Evolutionary conservation across 192 early-diverging fungal genomes (phyloP), one percentile per base, ranked within the genome.

Genomic region (Mycoemilia scoparia): DNA sequence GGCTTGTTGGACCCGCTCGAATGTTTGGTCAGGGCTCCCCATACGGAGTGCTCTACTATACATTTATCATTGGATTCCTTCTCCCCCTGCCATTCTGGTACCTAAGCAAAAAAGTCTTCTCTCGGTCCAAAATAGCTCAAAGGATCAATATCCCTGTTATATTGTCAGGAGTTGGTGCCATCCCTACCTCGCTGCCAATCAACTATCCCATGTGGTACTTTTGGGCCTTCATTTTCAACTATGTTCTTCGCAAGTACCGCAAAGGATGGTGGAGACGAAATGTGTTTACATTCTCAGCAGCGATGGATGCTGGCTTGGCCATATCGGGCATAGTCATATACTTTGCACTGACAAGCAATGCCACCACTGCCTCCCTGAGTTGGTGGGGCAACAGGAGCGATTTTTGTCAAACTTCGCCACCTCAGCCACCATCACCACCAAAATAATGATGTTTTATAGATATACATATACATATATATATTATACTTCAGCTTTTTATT

Each of bases 211-310:
- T 67, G 28, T 28, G 9, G 9, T 39, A 52, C 2, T 76, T 71
- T 52, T 46, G 74, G 24, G 50, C 61, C 4, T 74, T 77, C 55
- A 43, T 81, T 21, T 77, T 76, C 36, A 82, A 82, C 41, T 76
- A 59, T 44, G 47, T 60, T 19, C 53, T 79, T 29, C 72, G 78
- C 45, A 65, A 69, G 32, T 62, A 68, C 28, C 52, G 57, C 36
- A 59, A 66, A 14, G 66, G 54, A 3, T 84, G 78, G 78, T 87
- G 64, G 52, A 54, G 66, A 26, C 31, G 53, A 5, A 70, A 70
- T 35, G 66, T 67, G 19, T 76, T 67, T 45, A 60, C 68, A 9
- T 31, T 60, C 2, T 29, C 39, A 15, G 63, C 46, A 11, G 63
- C 48, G 2, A 32, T 66, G 17, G 57, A 66, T 32, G n/a, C 46